A percentile compares a stretch with the other conserved stretches of the same genome.
These are phyloP conservation scores for Aspergillus spinulosporus DNA, from an alignment of 2,329 filamentous ascomycete species.

Conservation along the genomic window DNA sequence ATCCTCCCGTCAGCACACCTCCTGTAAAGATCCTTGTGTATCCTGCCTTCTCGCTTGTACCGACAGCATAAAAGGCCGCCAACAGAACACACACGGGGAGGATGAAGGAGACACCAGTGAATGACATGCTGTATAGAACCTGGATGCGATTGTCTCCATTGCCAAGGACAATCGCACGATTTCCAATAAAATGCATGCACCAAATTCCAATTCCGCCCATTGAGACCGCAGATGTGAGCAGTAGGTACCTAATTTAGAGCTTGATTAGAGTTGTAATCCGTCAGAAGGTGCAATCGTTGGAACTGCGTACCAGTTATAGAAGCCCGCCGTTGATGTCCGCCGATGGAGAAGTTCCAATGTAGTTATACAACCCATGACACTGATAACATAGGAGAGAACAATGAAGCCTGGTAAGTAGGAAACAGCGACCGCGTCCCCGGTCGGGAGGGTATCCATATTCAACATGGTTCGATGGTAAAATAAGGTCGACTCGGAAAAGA, in stretches of 20 bases:
- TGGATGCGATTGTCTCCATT: slow-evolving; percentile 64
- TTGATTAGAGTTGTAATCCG: background rate
- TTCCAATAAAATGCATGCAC: slow-evolving; percentile 84
- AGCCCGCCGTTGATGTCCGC: slow-evolving; percentile 66
- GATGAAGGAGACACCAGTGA: slow-evolving; percentile 76
- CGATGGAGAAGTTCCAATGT: slow-evolving; percentile 81
- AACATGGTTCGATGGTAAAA: slow-evolving; percentile 23
- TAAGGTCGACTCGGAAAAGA: background rate
- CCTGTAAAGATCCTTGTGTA: slow-evolving; percentile 62
- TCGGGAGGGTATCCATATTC: slow-evolving; percentile 8
- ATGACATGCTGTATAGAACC: slow-evolving; percentile 70
- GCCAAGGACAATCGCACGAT: slow-evolving; percentile 72
- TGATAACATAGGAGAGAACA: slow-evolving; percentile 67
- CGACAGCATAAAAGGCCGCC: slow-evolving; percentile 70
- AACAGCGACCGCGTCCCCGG: slow-evolving; percentile 19
- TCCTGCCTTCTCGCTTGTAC: slow-evolving; percentile 58
- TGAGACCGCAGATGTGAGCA: slow-evolving; percentile 64
- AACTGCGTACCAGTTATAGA: slow-evolving; percentile 64
- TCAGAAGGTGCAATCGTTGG: background rate
- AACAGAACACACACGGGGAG: slow-evolving; percentile 74
- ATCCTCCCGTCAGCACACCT: slow-evolving; percentile 69
- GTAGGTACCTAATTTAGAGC: slow-evolving; percentile 54
- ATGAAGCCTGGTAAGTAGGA: slow-evolving; percentile 61
- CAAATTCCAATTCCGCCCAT: slow-evolving; percentile 76
- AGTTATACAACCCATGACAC: slow-evolving; percentile 72